Percentiles rank a stretch among this genome's conserved stretches.
phyloP scores from a whole-genome alignment of 2,329 filamentous ascomycete species.

The Penicillium sp. region DNA sequence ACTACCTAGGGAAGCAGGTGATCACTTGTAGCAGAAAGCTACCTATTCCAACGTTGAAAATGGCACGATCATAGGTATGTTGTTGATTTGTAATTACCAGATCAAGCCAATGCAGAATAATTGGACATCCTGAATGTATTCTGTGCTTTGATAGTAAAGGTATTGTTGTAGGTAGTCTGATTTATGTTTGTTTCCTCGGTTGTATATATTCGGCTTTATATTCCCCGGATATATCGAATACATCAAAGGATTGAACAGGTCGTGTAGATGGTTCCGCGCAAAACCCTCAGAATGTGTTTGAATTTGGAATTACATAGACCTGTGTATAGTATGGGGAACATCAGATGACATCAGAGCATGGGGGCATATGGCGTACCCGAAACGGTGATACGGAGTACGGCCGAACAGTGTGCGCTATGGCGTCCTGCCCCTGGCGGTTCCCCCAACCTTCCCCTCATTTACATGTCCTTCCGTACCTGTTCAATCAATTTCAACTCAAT shows the following conservation, averaged over 20 bases:
- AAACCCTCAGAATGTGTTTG: neutral
- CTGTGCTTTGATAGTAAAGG: no score
- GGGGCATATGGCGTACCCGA: neutral
- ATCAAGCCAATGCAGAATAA: no score
- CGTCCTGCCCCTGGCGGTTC: conserved; percentile 20
- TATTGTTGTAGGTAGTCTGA: neutral
- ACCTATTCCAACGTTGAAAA: neutral
- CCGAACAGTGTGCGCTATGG: conserved; percentile 12
- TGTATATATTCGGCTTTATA: neutral
- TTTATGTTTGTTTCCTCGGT: neutral
- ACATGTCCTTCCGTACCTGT: conserved; percentile 22
- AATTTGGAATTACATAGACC: neutral
- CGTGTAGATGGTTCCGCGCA: neutral
- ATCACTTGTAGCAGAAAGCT: neutral
- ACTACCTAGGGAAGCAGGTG: neutral
- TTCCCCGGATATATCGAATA: neutral
- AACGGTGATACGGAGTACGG: conserved; percentile 9
- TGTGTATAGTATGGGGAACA: neutral
- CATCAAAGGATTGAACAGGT: neutral
- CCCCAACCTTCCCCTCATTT: conserved; percentile 26
- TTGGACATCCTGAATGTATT: no score
- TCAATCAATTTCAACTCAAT: neutral
- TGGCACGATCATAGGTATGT: neutral
- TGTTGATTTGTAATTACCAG: no score
- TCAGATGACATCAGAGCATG: neutral